A percentile compares a stretch with the other conserved stretches of the same genome.
Evolutionary conservation across 805 yeast species (phyloP).

Genomic region (Lachancea kluyveri): DNA sequence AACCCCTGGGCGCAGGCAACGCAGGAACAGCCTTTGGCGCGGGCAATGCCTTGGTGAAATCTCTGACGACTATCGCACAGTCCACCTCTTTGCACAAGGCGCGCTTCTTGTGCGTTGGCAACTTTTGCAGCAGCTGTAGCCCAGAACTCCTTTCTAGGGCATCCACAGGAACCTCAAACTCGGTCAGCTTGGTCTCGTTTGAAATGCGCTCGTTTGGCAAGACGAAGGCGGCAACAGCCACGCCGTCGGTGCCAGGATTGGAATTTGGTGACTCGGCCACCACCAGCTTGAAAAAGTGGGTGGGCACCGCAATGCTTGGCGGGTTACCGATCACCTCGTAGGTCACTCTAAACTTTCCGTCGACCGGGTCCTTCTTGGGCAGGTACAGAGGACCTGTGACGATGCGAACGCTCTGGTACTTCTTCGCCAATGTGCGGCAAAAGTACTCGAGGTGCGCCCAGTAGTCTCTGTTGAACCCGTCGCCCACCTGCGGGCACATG

Average conservation of each 20-base stretch:
- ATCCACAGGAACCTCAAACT: constrained; percentile 83
- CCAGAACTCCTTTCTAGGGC: constrained; percentile 88
- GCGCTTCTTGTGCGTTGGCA: constrained; percentile 50
- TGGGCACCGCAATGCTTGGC: constrained; percentile 94
- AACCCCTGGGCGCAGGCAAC: constrained; percentile 5
- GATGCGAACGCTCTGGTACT: constrained; percentile 70
- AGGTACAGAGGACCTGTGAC: constrained; percentile 92
- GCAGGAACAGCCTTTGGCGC: constrained; percentile 3
- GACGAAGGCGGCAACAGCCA: constrained; percentile 89
- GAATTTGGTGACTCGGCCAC: constrained; percentile 65
- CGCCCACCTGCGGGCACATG: constrained; percentile 96
- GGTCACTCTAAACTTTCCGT: constrained; percentile 77
- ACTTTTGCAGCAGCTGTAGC: constrained; percentile 64
- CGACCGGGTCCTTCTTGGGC: constrained; percentile 64
- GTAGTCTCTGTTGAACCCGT: constrained; percentile 93
- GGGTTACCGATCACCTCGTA: constrained; percentile 97
- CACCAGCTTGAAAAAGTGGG: constrained; percentile 88
- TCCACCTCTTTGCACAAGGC: constrained; percentile 73
- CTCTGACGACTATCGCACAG: constrained; percentile 78
- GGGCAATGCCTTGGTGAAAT: constrained; percentile 44
- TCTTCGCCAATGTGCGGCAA: constrained; percentile 65
- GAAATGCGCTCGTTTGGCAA: constrained; percentile 80
- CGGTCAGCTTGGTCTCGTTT: constrained; percentile 61
- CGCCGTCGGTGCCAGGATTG: constrained; percentile 27
- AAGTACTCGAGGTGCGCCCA: constrained; percentile 98